phyloP scores from a whole-genome alignment of 2,329 filamentous ascomycete genomes.

The Colletotrichum tamarilloi region DNA sequence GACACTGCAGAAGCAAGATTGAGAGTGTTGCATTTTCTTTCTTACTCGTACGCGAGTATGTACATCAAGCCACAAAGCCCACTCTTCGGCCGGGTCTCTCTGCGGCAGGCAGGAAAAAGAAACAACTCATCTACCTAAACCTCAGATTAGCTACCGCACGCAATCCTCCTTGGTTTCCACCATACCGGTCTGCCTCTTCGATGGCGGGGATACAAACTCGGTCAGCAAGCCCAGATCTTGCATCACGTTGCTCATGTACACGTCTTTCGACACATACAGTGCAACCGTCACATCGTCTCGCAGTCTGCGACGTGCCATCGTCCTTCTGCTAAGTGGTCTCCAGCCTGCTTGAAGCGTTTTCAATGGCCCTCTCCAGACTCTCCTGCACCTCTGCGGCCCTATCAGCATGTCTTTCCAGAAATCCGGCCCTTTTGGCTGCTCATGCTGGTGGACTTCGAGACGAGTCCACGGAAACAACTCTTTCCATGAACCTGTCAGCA shows the following conservation, averaged over 20 bases:
- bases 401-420: neutral
- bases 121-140: neutral
- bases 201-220: neutral
- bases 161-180: constrained; percentile 8
- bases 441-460: neutral
- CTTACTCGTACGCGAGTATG: neutral
- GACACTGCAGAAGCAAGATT: constrained; percentile 13
- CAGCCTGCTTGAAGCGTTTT: constrained; percentile 7
- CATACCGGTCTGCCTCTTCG: neutral
- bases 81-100: neutral
- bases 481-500: constrained; percentile 6
- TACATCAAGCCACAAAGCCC: neutral
- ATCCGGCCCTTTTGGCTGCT: neutral
- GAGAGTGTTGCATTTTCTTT: neutral
- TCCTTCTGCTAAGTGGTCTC: neutral
- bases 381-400: neutral
- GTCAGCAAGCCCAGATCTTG: neutral
- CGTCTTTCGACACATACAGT: constrained; percentile 11
- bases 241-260: constrained; percentile 1
- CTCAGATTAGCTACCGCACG: constrained; percentile 7
- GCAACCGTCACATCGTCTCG: constrained; percentile 25
- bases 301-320: constrained; percentile 20
- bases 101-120: constrained; percentile 10
- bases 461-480: neutral
- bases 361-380: neutral